Percentiles rank a stretch among this genome's conserved stretches.
phyloP scores from a whole-genome alignment of 345 rosid genomes.

The Reutealis trisperma region DNA sequence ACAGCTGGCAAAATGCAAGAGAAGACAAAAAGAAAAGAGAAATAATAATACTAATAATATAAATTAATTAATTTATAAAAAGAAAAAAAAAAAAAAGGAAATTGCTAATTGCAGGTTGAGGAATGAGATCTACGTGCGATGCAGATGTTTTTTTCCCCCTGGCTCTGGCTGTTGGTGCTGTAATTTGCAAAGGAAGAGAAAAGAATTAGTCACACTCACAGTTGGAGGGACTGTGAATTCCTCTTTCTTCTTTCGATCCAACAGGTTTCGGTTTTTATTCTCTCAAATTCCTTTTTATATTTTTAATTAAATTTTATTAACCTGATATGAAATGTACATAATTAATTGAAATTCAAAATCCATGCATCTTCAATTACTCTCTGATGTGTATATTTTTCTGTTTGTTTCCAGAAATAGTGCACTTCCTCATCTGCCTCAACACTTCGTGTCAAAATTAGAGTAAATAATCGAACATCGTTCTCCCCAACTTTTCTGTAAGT shows the following conservation, averaged over 20 bases:
- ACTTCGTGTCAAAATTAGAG: conserved; percentile 2
- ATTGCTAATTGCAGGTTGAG: not conserved
- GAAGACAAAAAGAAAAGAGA: not conserved
- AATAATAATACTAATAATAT: not conserved
- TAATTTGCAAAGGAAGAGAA: not conserved
- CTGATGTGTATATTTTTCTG: not conserved
- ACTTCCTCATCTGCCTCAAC: not conserved
- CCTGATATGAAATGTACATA: not conserved
- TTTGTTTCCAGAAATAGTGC: not conserved
- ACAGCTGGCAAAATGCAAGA: not conserved
- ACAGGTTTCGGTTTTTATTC: not conserved
- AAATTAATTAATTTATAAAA: too few relatives aligned
- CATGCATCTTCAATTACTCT: not conserved
- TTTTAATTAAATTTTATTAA: not conserved
- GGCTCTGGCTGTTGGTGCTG: too few relatives aligned
- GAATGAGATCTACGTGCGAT: not conserved
- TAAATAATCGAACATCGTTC: not conserved
- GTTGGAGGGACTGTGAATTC: not conserved
- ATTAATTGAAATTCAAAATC: not conserved
- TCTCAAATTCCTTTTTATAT: not conserved
- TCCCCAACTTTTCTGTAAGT: conserved; percentile 4
- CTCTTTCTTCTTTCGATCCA: not conserved
- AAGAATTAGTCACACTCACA: not conserved
- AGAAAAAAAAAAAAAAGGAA: not conserved
- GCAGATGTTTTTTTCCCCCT: not conserved